Evolutionary conservation across 2,329 filamentous ascomycete species (phyloP).

Genomic region (Fusarium lateritium): DNA sequence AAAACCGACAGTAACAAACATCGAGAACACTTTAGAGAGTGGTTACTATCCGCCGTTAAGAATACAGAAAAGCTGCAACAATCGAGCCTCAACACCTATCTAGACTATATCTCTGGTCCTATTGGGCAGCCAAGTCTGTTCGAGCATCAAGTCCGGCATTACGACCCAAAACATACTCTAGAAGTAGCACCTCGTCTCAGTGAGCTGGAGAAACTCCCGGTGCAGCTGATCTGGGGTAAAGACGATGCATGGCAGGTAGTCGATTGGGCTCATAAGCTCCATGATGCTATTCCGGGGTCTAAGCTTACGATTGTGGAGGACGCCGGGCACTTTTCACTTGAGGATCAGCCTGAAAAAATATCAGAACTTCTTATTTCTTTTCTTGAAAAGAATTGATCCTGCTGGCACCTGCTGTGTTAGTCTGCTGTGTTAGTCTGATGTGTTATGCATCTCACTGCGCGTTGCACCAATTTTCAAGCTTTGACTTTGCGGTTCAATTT

Average conservation of each 20-base stretch:
- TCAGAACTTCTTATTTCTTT: slow-evolving; percentile 32
- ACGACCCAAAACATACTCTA: slow-evolving; percentile 54
- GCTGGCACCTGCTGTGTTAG: too few relatives aligned
- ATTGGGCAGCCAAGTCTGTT: slow-evolving; percentile 53
- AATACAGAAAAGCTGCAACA: slow-evolving; percentile 32
- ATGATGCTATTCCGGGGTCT: slow-evolving; percentile 50
- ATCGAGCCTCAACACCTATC: slow-evolving; percentile 46
- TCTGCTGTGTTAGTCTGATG: too few relatives aligned
- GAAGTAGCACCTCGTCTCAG: slow-evolving; percentile 47
- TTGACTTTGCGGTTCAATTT: too few relatives aligned
- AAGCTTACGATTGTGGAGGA: slow-evolving; percentile 48
- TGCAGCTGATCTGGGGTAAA: slow-evolving; percentile 52
- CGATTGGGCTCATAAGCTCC: slow-evolving; percentile 52
- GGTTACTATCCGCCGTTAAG: slow-evolving; percentile 47
- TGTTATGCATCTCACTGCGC: too few relatives aligned
- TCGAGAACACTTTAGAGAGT: slow-evolving; percentile 47
- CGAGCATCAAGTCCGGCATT: slow-evolving; percentile 53
- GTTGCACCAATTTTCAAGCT: too few relatives aligned
- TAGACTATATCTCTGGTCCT: slow-evolving; percentile 53
- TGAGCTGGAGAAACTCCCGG: slow-evolving; percentile 46
- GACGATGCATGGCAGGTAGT: slow-evolving; percentile 53
- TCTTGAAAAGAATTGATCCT: slow-evolving; percentile 2
- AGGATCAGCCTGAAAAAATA: slow-evolving; percentile 49
- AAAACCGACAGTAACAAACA: slow-evolving; percentile 43
- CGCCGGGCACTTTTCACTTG: slow-evolving; percentile 51